These are phyloP conservation scores for Persicaria tinctoria DNA, from an alignment of 148 eudicot genomes.

Conservation along the genomic window DNA sequence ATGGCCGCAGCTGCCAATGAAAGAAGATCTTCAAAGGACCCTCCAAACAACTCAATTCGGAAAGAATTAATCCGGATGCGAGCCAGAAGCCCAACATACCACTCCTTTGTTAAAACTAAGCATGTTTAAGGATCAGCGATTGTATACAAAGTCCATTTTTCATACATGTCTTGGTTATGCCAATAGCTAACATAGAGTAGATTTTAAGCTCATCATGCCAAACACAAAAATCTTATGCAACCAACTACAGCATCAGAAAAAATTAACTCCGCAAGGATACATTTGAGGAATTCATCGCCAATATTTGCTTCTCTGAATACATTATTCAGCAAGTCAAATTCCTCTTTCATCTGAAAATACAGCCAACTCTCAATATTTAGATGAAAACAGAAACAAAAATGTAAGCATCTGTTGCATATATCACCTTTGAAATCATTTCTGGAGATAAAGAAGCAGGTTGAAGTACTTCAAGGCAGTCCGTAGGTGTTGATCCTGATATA, in stretches of 20 bases:
- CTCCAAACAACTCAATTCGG: constrained; percentile 68
- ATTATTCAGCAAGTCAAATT: constrained; percentile 51
- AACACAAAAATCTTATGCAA: not conserved
- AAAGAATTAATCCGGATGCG: constrained; percentile 87
- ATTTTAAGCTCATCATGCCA: too few species aligned
- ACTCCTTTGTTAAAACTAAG: constrained; percentile 71
- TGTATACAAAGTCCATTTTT: not conserved
- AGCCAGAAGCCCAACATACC: constrained; percentile 77
- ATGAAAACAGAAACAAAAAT: not conserved
- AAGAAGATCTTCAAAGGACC: constrained; percentile 60
- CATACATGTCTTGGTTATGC: not conserved
- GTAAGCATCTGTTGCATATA: not conserved
- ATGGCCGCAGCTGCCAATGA: constrained; percentile 66
- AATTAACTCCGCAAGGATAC: constrained; percentile 47
- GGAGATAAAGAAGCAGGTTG: constrained; percentile 63
- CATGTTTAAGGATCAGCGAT: constrained; percentile 18
- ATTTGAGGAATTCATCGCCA: constrained; percentile 36
- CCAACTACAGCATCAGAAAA: not conserved
- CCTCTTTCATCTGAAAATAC: constrained; percentile 62
- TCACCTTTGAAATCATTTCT: constrained; percentile 44
- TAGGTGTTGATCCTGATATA: constrained; percentile 53
- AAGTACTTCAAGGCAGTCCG: constrained; percentile 64
- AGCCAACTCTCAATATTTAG: constrained; percentile 5
- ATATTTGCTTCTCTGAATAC: constrained; percentile 43
- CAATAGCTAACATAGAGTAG: not conserved